Percentiles rank a stretch among this genome's conserved stretches.
phyloP scores from a whole-genome alignment of 139 green algal species.

The Micractinium conductrix region DNA sequence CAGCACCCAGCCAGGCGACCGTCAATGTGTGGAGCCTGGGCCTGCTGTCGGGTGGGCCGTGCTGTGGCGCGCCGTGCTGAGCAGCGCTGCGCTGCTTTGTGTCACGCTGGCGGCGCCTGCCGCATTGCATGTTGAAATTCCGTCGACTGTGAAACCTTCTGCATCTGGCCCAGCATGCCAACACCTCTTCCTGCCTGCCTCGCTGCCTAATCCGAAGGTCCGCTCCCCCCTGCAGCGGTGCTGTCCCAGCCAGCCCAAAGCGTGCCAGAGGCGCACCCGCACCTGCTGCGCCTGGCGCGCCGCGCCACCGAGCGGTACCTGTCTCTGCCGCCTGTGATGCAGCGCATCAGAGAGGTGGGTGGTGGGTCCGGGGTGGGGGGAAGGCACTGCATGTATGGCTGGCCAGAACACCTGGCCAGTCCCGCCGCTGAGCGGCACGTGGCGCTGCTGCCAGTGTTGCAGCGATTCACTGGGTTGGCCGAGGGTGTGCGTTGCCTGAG shows the following conservation, averaged over 20 bases:
- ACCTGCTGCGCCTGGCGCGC: conserved; percentile 4
- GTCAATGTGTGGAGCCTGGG: conserved; percentile 36
- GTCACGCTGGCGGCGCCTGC: no score
- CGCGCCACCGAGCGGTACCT: conserved; percentile 28
- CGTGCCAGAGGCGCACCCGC: conserved; percentile 35
- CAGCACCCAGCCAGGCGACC: conserved; percentile 41
- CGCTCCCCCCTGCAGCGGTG: conserved; percentile 44
- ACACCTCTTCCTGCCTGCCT: background rate
- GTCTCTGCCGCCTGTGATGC: conserved; percentile 2
- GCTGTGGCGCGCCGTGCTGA: no score
- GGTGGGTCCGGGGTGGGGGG: no score
- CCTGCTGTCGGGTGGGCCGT: conserved; percentile 11
- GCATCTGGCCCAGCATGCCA: no score
- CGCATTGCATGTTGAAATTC: no score
- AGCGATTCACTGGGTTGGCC: background rate
- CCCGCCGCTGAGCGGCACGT: no score
- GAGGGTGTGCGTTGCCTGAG: background rate
- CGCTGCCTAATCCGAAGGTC: no score
- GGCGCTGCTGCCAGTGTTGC: background rate
- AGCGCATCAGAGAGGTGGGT: conserved; percentile 38
- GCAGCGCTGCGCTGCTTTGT: no score
- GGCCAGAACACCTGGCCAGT: no score
- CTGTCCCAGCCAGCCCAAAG: conserved; percentile 30
- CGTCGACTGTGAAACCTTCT: no score
- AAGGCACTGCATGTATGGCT: no score